Evolutionary conservation across 208 protist genomes (phyloP).

Genomic region (Herpetomonas tarakana): DNA sequence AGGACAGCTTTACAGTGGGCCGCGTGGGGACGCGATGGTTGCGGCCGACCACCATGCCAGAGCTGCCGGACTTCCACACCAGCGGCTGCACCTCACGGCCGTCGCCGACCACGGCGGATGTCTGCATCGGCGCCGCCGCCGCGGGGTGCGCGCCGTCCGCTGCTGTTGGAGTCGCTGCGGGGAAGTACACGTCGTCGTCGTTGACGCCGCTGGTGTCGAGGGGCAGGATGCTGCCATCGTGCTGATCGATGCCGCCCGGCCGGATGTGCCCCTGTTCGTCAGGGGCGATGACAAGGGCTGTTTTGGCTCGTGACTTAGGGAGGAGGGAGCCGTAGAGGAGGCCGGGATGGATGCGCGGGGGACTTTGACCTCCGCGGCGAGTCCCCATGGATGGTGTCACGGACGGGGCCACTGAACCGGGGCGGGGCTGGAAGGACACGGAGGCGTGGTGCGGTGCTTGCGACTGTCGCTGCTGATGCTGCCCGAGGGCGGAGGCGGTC

Average conservation of each 20-base stretch:
- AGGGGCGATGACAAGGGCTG: constrained; percentile 32
- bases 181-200: neutral
- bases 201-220: neutral
- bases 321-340: constrained; percentile 63
- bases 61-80: constrained; percentile 63
- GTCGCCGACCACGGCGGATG: constrained; percentile 18
- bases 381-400: constrained; percentile 2
- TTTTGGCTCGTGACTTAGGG: constrained; percentile 32
- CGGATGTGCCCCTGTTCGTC: constrained; percentile 11
- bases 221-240: constrained; percentile 8
- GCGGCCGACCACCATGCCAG: constrained; percentile 37
- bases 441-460: neutral
- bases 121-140: constrained; percentile 1
- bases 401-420: constrained; percentile 8
- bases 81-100: constrained; percentile 33
- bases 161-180: constrained; percentile 11
- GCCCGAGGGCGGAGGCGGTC: neutral
- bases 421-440: neutral
- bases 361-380: constrained; percentile 1
- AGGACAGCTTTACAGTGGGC: constrained; percentile 15
- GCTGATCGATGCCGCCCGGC: constrained; percentile 14
- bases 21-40: neutral
- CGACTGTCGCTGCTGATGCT: constrained; percentile 1
- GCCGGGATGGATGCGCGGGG: constrained; percentile 31
- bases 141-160: constrained; percentile 2